These are phyloP conservation scores for Groenewaldozyma auringiensis DNA, from an alignment of 1,139 yeast genomes.

Conservation along the genomic window DNA sequence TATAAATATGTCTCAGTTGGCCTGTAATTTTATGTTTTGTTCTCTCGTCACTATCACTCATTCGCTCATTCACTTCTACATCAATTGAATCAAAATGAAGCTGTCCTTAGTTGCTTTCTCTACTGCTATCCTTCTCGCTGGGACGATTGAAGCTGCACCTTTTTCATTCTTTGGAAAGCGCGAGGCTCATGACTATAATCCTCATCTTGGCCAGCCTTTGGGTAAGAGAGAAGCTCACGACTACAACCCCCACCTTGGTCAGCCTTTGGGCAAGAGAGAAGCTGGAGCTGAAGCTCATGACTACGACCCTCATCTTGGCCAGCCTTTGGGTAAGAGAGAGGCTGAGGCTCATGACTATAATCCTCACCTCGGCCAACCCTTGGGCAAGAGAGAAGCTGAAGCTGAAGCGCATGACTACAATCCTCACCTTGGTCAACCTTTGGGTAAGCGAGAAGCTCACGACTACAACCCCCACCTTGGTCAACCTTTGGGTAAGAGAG, in stretches of 20 bases:
- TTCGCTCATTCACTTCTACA: neutral
- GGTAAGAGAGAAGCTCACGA: conserved; percentile 10
- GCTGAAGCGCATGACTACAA: conserved; percentile 4
- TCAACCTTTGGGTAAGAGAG: conserved; percentile 11
- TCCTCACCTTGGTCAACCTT: conserved; percentile 13
- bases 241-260: conserved; percentile 10
- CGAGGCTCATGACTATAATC: conserved; percentile 5
- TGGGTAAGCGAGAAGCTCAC: conserved; percentile 10
- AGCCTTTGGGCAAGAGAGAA: conserved; percentile 13
- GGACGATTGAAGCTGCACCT: neutral
- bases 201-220: conserved; percentile 13
- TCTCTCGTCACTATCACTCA: neutral
- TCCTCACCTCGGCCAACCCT: conserved; percentile 13
- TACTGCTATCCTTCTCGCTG: conserved; percentile 1
- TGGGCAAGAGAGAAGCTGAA: conserved; percentile 12
- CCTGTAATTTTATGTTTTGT: neutral
- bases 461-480: conserved; percentile 9
- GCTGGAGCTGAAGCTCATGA: conserved; percentile 12
- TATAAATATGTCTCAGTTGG: neutral
- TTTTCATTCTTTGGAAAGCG: conserved; percentile 1
- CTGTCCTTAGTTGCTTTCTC: neutral
- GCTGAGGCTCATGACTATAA: conserved; percentile 8
- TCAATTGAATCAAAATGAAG: neutral
- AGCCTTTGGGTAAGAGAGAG: conserved; percentile 13
- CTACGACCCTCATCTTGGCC: conserved; percentile 8